A percentile compares a stretch with the other conserved stretches of the same genome.
Conservation (phyloP, 495 filamentous ascomycete species). For the Symbiotaphrina buchneri region DNA sequence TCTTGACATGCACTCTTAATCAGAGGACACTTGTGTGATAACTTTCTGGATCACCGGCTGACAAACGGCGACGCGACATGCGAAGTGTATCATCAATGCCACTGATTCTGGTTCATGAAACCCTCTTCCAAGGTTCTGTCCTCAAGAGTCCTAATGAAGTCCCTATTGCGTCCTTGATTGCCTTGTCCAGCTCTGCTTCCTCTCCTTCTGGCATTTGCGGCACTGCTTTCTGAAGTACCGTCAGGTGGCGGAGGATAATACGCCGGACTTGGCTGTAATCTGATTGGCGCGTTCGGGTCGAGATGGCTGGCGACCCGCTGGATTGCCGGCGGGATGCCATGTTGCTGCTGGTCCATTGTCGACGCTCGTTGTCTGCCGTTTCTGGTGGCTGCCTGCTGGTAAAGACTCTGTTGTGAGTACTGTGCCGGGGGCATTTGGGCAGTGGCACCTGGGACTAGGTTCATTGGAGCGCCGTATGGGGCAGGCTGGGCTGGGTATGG, state of each 20-base stretch:
- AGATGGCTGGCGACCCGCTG: slow-evolving; percentile 94
- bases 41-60: no score
- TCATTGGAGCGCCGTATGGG: slow-evolving; percentile 48
- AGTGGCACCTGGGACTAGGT: slow-evolving; percentile 35
- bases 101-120: slow-evolving; percentile 38
- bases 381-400: slow-evolving; percentile 65
- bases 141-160: slow-evolving; percentile 86
- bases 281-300: slow-evolving; percentile 84
- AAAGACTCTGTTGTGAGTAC: slow-evolving; percentile 55
- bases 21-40: no score
- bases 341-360: slow-evolving; percentile 84
- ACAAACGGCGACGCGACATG: no score
- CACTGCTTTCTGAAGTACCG: slow-evolving; percentile 40
- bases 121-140: slow-evolving; percentile 86
- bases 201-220: slow-evolving; percentile 41
- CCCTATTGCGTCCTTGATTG: slow-evolving; percentile 39
- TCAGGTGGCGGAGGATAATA: slow-evolving; percentile 96
- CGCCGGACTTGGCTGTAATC: slow-evolving; percentile 85
- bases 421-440: slow-evolving; percentile 46
- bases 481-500: slow-evolving; percentile 54
- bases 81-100: slow-evolving; percentile 36
- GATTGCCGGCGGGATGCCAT: slow-evolving; percentile 76
- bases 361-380: slow-evolving; percentile 77
- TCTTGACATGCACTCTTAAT: no score
- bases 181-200: slow-evolving; percentile 49